Evolutionary conservation across 768 basidiomycete species (phyloP).

Genomic region (Amanita inopinata): DNA sequence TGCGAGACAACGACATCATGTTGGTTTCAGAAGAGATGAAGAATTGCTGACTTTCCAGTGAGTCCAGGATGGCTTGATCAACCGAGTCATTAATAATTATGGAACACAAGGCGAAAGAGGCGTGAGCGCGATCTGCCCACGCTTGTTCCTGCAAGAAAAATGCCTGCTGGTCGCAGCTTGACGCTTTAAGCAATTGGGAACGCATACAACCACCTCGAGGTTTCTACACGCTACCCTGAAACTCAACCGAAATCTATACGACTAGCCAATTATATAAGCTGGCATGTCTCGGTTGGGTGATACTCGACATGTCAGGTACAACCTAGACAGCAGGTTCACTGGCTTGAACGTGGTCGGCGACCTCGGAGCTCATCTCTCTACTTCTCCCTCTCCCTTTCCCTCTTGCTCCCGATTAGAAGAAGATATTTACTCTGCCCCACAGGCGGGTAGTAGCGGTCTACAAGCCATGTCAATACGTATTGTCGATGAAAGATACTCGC

Average conservation of each 20-base stretch:
- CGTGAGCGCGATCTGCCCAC: background rate
- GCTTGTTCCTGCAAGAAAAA: slow-evolving; percentile 2
- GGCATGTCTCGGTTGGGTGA: slow-evolving; percentile 7
- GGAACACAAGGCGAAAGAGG: background rate
- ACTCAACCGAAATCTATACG: background rate
- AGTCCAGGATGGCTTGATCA: too few species aligned
- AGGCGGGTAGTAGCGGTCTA: background rate
- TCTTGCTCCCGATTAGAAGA: background rate
- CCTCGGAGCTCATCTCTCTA: background rate
- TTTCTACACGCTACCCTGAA: background rate
- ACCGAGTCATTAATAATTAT: background rate
- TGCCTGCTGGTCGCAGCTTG: background rate
- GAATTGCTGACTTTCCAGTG: too few species aligned
- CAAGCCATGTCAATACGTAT: background rate
- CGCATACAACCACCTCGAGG: background rate
- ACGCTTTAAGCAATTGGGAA: background rate
- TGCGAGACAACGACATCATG: too few species aligned
- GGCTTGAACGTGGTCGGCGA: slow-evolving; percentile 8
- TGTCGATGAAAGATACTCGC: background rate
- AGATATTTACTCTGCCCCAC: background rate
- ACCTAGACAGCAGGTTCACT: slow-evolving; percentile 1
- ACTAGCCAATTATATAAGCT: slow-evolving; percentile 6
- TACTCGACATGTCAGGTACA: slow-evolving; percentile 4
- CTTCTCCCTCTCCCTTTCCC: background rate
- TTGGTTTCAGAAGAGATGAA: too few species aligned